Evolutionary conservation across 2,329 filamentous ascomycete species (phyloP).

Genomic region (Aspergillus sp.): DNA sequence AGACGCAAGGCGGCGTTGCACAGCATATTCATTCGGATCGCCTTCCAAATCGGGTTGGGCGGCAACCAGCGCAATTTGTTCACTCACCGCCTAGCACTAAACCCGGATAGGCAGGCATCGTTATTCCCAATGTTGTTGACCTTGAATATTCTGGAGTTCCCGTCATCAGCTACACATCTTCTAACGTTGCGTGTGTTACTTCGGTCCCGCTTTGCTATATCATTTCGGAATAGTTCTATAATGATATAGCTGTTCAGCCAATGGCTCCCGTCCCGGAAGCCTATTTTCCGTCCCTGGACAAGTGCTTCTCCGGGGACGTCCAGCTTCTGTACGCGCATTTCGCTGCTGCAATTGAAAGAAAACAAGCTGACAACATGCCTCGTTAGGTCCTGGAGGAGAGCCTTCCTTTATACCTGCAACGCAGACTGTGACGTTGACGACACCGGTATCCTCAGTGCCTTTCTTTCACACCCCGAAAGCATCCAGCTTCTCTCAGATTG

Average conservation of each 20-base stretch:
- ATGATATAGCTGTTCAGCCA: slow-evolving; percentile 42
- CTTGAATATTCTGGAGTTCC: slow-evolving; percentile 30
- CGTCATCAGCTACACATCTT: slow-evolving; percentile 19
- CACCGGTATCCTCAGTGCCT: slow-evolving; percentile 60
- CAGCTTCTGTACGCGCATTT: slow-evolving; percentile 64
- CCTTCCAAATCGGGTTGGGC: slow-evolving; percentile 14
- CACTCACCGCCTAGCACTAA: slow-evolving; percentile 33
- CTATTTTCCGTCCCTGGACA: slow-evolving; percentile 82
- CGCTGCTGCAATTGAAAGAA: neutral
- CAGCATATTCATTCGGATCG: slow-evolving; percentile 7
- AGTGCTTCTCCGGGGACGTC: slow-evolving; percentile 77
- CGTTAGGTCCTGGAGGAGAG: slow-evolving; percentile 59
- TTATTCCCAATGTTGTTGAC: slow-evolving; percentile 28
- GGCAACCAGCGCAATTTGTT: slow-evolving; percentile 20
- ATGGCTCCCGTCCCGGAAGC: slow-evolving; percentile 71
- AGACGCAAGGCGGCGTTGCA: neutral
- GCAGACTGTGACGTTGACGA: slow-evolving; percentile 46
- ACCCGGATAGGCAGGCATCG: slow-evolving; percentile 37
- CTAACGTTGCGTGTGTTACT: slow-evolving; percentile 9
- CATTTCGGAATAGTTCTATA: slow-evolving; percentile 21
- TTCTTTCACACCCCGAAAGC: slow-evolving; percentile 69
- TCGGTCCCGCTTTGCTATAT: slow-evolving; percentile 10
- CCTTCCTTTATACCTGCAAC: slow-evolving; percentile 51
- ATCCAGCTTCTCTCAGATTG: slow-evolving; percentile 67
- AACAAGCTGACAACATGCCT: slow-evolving; percentile 19